Conservation (phyloP, 2,329 filamentous ascomycete species). For the Beauveria bassiana region DNA sequence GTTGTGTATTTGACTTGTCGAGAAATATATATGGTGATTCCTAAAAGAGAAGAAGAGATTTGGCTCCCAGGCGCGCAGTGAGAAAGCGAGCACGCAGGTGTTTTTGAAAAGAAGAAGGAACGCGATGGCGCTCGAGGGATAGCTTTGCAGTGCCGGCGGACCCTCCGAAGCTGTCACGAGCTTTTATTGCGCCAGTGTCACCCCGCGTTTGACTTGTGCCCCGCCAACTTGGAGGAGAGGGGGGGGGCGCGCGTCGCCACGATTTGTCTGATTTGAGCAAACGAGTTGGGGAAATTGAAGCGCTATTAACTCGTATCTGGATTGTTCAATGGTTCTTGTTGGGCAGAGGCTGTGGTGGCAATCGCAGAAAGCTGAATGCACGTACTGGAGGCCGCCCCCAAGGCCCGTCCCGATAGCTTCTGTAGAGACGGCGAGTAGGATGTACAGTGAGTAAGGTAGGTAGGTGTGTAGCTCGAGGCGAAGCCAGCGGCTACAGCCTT, state of each 20-base stretch:
- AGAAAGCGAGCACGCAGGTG: neutral
- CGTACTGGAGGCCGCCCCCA: neutral
- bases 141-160: neutral
- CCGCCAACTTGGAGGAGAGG: neutral
- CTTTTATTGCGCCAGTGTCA: neutral
- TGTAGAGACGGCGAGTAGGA: neutral
- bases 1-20: neutral
- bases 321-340: too few species aligned
- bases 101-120: neutral
- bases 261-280: neutral
- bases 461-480: neutral
- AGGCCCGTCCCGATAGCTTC: neutral
- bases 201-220: conserved; percentile 4
- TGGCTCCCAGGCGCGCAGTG: neutral
- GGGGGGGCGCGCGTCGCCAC: neutral
- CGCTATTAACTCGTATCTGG: neutral
- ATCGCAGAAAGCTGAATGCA: neutral
- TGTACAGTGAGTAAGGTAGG: neutral
- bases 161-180: conserved; percentile 4
- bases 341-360: too few species aligned
- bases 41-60: neutral
- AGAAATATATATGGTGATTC: too few species aligned
- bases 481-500: neutral
- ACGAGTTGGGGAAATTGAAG: neutral
- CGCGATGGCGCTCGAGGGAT: neutral